Base-by-base conservation (phyloP, 768 basidiomycete species). In the Ephemerocybe angulata region DNA sequence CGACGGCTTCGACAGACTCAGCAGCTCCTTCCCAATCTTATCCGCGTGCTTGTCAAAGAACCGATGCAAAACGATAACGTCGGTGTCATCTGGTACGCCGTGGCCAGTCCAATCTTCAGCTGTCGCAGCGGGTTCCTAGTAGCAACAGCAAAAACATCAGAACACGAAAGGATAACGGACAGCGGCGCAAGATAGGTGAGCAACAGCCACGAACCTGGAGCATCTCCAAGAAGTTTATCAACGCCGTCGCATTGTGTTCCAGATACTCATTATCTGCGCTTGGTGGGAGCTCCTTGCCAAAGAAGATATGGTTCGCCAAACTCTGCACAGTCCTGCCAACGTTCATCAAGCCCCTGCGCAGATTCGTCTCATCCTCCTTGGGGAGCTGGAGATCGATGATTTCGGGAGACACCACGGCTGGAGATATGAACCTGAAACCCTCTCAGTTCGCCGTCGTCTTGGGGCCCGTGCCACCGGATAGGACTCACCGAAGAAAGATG, bases 241-340 rank as follows among this genome's bases (percentile, higher is more conserved):
- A 83, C 38, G 79, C 83, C 30, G 82, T 73, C 50, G 91, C 88
- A 50, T 90, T 88, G 10, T 74, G 78, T 54, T 76, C 74, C 27
- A 92, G 70, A 71, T 93, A 93, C 12, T 79, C 75, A 66, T 95
- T 95, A 54, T 95, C 67, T 30, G 81, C 76, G 27, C 83, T 83
- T 90, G 94, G 93, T 62, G 92, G 86, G 3, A 84, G 81, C 62
- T 96, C 93, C 67, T 94, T 94, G 11, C 89, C 91, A 61, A 96
- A 96, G 63, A 91, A 85, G 47, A 95, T 87, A 61, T 97, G 96
- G 71, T 97, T 98, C 19, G 93, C 93, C 28, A 97, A 71, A 63
- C 92, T 94, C 69, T 96, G 93, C 43, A 97, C 86, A 54, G 95
- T 85, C 72, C 95, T 97, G 41, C 92, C 90, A 58, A 97, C 87